Conservation (phyloP, 306 rosid genomes). For the peach (Prunus persica) region Prunus_persica_NCBIv2 NC_034009.1:24810501-24811000, state of each 20-base stretch:
- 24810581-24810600: too few relatives aligned
- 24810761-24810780: neutral
- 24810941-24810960: neutral
- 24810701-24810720: neutral
- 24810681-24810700: neutral
- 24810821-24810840: neutral
- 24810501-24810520: too few relatives aligned
- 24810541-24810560: too few relatives aligned
- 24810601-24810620: neutral
- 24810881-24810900: neutral
- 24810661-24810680: neutral
- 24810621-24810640: neutral
- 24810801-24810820: neutral
- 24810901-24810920: neutral
- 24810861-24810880: neutral
- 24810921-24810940: neutral
- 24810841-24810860: neutral
- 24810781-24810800: neutral
- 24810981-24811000: neutral
- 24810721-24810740: neutral
- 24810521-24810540: too few relatives aligned
- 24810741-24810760: neutral
- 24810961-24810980: slow-evolving; percentile 1
- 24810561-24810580: too few relatives aligned
- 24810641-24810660: neutral